Evolutionary conservation across 768 basidiomycete genomes (phyloP).

Genomic region (Phaeotremella skinneri): DNA sequence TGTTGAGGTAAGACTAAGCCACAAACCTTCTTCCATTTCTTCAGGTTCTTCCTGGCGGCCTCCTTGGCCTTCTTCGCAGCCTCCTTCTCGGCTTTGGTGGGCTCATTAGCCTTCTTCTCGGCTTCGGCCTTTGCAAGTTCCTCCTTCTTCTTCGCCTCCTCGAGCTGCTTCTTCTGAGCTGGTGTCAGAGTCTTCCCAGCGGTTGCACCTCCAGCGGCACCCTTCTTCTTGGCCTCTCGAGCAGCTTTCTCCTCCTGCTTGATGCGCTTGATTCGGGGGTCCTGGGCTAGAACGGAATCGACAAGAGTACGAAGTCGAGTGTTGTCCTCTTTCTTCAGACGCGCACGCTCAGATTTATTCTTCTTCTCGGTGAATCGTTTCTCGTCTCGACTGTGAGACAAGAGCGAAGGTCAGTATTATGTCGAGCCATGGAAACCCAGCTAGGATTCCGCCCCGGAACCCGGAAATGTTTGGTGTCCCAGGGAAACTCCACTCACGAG

Average conservation of each 20-base stretch:
- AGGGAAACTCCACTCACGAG: constrained; percentile 59
- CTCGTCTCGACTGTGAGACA: constrained; percentile 75
- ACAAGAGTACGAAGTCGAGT: constrained; percentile 82
- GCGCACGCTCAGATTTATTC: constrained; percentile 94
- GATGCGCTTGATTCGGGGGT: constrained; percentile 96
- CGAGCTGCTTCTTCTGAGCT: constrained; percentile 56
- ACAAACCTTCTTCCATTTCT: constrained; percentile 67
- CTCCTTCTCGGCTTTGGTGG: constrained; percentile 50
- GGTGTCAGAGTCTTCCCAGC: constrained; percentile 51
- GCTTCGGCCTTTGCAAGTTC: constrained; percentile 70
- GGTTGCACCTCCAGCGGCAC: constrained; percentile 41
- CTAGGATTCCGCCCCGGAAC: no score
- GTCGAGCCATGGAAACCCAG: no score
- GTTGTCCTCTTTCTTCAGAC: constrained; percentile 95
- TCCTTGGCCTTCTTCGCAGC: constrained; percentile 71
- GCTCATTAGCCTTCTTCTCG: constrained; percentile 57
- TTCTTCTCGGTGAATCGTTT: constrained; percentile 99
- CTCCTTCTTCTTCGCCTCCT: constrained; percentile 56
- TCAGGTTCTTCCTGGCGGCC: constrained; percentile 55
- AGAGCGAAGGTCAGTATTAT: background rate
- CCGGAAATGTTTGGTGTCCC: no score
- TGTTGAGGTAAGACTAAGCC: background rate
- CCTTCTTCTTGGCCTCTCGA: constrained; percentile 83
- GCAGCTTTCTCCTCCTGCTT: constrained; percentile 95
- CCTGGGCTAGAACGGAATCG: constrained; percentile 73